These are phyloP conservation scores for Elsinoe necatrix DNA, from an alignment of 2,329 filamentous ascomycete genomes.

Conservation along the genomic window DNA sequence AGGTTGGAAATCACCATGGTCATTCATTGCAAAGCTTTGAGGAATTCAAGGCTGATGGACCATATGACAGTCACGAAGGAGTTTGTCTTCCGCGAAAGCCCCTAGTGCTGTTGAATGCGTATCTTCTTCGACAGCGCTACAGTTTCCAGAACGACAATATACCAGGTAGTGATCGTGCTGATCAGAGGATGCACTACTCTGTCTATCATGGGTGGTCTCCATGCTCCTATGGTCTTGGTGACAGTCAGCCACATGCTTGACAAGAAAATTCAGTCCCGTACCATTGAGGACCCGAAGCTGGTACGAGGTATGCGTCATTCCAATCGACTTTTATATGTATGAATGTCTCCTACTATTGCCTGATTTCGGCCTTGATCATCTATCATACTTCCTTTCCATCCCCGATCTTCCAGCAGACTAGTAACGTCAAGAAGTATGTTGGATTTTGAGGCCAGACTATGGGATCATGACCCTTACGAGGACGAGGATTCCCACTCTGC, in stretches of 20 bases:
- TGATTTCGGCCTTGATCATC: not conserved
- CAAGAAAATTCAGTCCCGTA: not conserved
- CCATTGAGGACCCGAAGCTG: not conserved
- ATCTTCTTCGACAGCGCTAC: too few species aligned
- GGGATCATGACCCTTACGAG: not conserved
- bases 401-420: not conserved
- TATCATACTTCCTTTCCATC: not conserved
- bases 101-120: too few species aligned
- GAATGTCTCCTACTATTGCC: not conserved
- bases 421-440: not conserved
- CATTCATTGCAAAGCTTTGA: too few species aligned
- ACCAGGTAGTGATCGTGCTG: not conserved
- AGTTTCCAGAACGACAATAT: too few species aligned
- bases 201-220: not conserved
- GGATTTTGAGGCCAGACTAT: conserved; percentile 2
- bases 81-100: too few species aligned
- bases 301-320: not conserved
- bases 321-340: not conserved
- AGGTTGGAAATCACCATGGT: too few species aligned
- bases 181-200: not conserved
- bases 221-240: not conserved
- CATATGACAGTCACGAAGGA: not conserved
- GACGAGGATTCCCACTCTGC: not conserved
- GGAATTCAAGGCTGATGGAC: too few species aligned
- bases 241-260: conserved; percentile 3